Evolutionary conservation across 768 basidiomycete species (phyloP).

Genomic region (Xerocomellus intermedius): DNA sequence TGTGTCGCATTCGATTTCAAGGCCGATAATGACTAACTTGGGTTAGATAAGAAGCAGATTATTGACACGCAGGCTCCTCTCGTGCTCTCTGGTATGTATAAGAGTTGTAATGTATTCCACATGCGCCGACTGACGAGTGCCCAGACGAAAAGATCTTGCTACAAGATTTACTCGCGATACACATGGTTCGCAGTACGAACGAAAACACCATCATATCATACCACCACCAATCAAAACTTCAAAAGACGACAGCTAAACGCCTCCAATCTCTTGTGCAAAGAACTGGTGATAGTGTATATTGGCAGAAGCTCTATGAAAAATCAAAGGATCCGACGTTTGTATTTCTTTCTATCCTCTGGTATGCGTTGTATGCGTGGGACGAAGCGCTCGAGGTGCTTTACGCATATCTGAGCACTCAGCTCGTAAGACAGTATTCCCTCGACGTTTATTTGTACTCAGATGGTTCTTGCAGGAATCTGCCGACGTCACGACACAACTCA

Average conservation of each 20-base stretch:
- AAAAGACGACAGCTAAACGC: slow-evolving; percentile 28
- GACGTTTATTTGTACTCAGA: background rate
- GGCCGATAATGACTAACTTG: background rate
- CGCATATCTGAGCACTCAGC: slow-evolving; percentile 42
- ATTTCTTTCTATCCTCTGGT: slow-evolving; percentile 49
- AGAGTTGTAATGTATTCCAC: background rate
- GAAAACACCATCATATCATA: slow-evolving; percentile 37
- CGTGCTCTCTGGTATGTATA: slow-evolving; percentile 19
- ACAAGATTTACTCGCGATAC: slow-evolving; percentile 39
- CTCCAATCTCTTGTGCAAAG: slow-evolving; percentile 32
- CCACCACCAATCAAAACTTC: slow-evolving; percentile 27
- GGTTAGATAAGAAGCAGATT: slow-evolving; percentile 18
- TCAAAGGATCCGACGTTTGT: slow-evolving; percentile 35
- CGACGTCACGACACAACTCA: slow-evolving; percentile 37
- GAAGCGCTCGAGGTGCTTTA: slow-evolving; percentile 55
- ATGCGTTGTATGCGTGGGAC: slow-evolving; percentile 61
- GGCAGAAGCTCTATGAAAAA: slow-evolving; percentile 32
- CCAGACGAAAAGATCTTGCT: slow-evolving; percentile 26
- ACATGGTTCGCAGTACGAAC: slow-evolving; percentile 34
- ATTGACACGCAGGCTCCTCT: slow-evolving; percentile 38
- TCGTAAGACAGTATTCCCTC: slow-evolving; percentile 34
- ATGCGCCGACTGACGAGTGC: background rate
- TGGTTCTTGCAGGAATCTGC: slow-evolving; percentile 40
- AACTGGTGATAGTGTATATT: slow-evolving; percentile 37
- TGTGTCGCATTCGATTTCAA: background rate